Percentiles rank a stretch among this genome's conserved stretches.
These are phyloP conservation scores for Toxoplasma gondii DNA, from an alignment of 169 alveolate species.

Conservation along the genomic window DNA sequence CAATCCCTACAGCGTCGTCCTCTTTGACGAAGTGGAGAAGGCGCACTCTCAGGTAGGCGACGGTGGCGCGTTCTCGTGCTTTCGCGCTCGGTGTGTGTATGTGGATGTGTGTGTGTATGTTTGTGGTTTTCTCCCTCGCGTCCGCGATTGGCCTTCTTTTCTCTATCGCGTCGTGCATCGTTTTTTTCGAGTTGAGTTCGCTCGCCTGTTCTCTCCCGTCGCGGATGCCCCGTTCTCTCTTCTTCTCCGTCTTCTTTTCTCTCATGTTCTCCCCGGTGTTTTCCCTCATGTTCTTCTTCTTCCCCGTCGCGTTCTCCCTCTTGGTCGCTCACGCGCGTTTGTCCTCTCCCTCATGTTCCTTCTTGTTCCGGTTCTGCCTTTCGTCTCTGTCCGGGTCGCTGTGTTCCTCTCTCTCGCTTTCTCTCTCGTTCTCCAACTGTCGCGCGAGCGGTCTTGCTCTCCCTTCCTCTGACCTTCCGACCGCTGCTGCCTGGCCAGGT, in stretches of 20 bases:
- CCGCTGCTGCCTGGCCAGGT: conserved; percentile 22
- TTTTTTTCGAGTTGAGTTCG: neutral
- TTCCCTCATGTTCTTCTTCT: neutral
- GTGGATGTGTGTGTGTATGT: neutral
- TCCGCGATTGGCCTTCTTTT: neutral
- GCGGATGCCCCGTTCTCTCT: neutral
- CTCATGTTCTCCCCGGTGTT: neutral
- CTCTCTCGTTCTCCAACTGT: too few species aligned
- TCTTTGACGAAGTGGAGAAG: conserved; percentile 93
- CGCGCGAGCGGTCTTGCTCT: too few species aligned
- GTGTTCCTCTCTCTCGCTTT: too few species aligned
- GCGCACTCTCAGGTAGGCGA: conserved; percentile 89
- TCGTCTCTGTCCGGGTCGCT: too few species aligned
- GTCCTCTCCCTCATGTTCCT: too few species aligned
- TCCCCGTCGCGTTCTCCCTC: neutral
- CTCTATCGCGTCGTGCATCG: neutral
- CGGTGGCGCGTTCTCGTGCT: neutral
- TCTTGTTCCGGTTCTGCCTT: too few species aligned
- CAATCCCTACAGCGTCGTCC: conserved; percentile 88
- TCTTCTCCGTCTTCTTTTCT: neutral
- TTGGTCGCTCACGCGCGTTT: too few species aligned
- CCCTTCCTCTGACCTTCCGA: too few species aligned
- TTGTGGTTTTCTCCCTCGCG: neutral
- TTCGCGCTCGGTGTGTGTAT: neutral
- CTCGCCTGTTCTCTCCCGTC: too few species aligned